Base-by-base conservation (phyloP, 768 basidiomycete genomes). In the Mycena amicta region DNA sequence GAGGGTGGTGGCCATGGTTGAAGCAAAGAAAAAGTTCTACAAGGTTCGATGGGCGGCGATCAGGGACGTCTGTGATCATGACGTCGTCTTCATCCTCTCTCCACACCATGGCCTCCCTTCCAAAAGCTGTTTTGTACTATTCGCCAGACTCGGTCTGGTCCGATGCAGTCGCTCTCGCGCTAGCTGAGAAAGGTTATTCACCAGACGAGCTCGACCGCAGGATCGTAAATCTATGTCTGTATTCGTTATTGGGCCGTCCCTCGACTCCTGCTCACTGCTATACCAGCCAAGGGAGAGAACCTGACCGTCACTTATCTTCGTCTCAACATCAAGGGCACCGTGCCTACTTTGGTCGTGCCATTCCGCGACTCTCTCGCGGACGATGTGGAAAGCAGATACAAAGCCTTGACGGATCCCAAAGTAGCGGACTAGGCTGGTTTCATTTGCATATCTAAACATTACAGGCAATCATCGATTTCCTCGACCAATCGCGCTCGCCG, bases 291-390 rank as follows among this genome's bases (percentile, higher is more conserved):
- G 67, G 93, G 90, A 57, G 89, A 92, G 71, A 92, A 93, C 70
- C 92, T 86, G 68, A 77, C 83, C 23, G 85, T 88, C 8, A 74
- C 90, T 0, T 93, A 88, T 70, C 79, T 90, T 60, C 85, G 92
- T 52, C 75, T 95, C 70, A 95, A 90, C 69, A 79, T 86, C 46
- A 85, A 88, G 69, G 93, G 91, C 5, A 90, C 88, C 23, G 82
- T 94, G 3, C 93, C 93, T 12, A 90, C 89, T 2, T 74, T 95
- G 51, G 86, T 94, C 26, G 93, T 94, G n/a, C 93, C 93, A 0
- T 77, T 93, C 12, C 74, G 86, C 62, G 86, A 89, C 62, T 89
- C 91, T 3, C 79, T 93, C 8, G 72, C 80, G 0, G 76, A 81
- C 2, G 90, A 88, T 18, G 80, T 86, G 25, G 90, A 92, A 65